A percentile compares a stretch with the other conserved stretches of the same genome.
phyloP scores from a whole-genome alignment of 345 rosid species.

The Bretschneidera sinensis region DNA sequence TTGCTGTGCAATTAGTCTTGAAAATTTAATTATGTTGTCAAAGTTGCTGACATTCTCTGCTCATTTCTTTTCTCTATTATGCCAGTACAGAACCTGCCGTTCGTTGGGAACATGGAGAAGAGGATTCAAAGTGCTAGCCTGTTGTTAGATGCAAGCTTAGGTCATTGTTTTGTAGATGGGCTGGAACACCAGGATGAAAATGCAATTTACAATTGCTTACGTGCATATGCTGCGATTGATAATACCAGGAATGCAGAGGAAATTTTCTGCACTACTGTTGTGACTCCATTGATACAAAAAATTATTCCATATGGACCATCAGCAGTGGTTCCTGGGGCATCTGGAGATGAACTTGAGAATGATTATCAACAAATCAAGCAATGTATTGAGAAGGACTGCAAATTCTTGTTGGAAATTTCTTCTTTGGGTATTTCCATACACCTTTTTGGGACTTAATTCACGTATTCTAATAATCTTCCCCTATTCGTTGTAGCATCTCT shows the following conservation, averaged over 20 bases:
- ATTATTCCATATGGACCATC: conserved; percentile 54
- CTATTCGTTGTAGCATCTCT: too few species aligned
- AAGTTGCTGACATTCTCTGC: conserved; percentile 24
- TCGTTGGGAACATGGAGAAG: conserved; percentile 95
- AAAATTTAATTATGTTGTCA: neutral
- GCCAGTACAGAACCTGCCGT: conserved; percentile 99
- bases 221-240: conserved; percentile 95
- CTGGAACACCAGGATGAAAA: conserved; percentile 75
- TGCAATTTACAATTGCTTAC: conserved; percentile 91
- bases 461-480: too few species aligned
- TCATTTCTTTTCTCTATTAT: conserved; percentile 51
- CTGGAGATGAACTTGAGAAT: conserved; percentile 71
- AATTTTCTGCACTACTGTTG: conserved; percentile 67
- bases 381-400: conserved; percentile 61
- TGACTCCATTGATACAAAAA: conserved; percentile 69
- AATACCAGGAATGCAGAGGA: conserved; percentile 78
- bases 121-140: conserved; percentile 84
- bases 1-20: neutral
- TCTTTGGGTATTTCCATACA: conserved; percentile 52
- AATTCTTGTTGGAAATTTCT: conserved; percentile 79
- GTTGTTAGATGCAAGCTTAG: conserved; percentile 87
- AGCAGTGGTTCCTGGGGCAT: conserved; percentile 38
- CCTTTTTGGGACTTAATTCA: neutral
- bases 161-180: conserved; percentile 93
- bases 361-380: conserved; percentile 74